Evolutionary conservation across 2,329 filamentous ascomycete genomes (phyloP).

Genomic region (Cryoendolithus antarcticus): DNA sequence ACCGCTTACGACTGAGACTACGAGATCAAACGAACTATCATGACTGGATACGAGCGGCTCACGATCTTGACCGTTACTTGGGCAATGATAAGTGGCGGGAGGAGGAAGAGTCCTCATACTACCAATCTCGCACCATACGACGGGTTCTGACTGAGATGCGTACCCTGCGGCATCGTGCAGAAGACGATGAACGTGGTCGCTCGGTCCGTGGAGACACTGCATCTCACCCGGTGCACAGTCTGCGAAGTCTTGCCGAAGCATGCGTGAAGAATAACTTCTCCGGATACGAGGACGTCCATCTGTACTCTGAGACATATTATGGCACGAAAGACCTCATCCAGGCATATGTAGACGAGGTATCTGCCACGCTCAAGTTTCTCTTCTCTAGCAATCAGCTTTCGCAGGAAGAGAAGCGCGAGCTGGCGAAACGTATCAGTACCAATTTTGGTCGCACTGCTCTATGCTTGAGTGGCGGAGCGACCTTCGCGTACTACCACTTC

Average conservation of each 20-base stretch:
- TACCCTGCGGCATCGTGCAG: conserved; percentile 42
- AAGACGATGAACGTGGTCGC: conserved; percentile 41
- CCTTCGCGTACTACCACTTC: conserved; percentile 94
- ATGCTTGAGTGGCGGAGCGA: conserved; percentile 84
- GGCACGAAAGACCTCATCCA: conserved; percentile 94
- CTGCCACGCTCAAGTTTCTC: conserved; percentile 56
- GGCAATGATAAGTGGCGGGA: conserved; percentile 73
- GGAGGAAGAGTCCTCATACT: conserved; percentile 62
- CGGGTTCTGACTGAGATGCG: conserved; percentile 66
- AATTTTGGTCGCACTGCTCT: conserved; percentile 89
- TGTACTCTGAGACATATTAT: conserved; percentile 97
- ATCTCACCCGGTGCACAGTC: conserved; percentile 51
- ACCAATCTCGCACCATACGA: conserved; percentile 74
- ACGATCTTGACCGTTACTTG: conserved; percentile 65
- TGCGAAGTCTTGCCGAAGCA: conserved; percentile 67
- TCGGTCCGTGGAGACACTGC: no score
- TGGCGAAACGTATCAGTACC: conserved; percentile 80
- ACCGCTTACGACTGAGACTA: conserved; percentile 58
- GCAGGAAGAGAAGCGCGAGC: conserved; percentile 58
- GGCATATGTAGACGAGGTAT: conserved; percentile 75
- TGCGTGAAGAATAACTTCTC: conserved; percentile 98
- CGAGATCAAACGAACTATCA: conserved; percentile 61
- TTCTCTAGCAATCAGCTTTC: conserved; percentile 54
- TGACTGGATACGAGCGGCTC: conserved; percentile 73
- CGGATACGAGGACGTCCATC: conserved; percentile 78